A percentile compares a stretch with the other conserved stretches of the same genome.
Conservation (phyloP, 345 rosid species). For the Erodium maritimum region DNA sequence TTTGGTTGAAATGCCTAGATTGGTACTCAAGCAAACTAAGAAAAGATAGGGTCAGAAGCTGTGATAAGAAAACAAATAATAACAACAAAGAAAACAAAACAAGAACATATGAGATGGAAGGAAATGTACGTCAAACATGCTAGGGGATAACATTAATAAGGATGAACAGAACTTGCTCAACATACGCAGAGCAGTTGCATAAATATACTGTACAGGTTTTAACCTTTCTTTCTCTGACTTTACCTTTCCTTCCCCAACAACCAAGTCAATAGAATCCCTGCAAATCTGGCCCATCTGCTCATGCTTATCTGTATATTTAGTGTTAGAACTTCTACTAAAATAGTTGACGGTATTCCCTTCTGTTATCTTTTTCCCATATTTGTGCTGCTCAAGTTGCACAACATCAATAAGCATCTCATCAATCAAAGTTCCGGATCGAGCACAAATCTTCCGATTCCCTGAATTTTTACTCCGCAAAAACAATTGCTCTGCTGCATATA, state of each 20-base stretch:
- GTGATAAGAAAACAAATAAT: constrained; percentile 2
- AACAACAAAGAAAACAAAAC: constrained; percentile 2
- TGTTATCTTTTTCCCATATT: constrained; percentile 12
- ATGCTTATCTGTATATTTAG: constrained; percentile 20
- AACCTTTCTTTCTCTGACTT: constrained; percentile 24
- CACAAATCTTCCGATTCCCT: constrained; percentile 12
- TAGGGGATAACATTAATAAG: constrained; percentile 7
- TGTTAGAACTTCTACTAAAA: constrained; percentile 16
- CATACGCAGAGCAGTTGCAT: constrained; percentile 14
- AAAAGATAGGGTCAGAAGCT: constrained; percentile 4
- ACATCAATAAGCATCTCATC: constrained; percentile 12
- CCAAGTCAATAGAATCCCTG: constrained; percentile 30
- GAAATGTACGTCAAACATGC: constrained; percentile 7
- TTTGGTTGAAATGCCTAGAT: constrained; percentile 2
- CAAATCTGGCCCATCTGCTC: constrained; percentile 20
- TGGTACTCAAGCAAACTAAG: constrained; percentile 4
- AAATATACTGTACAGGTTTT: constrained; percentile 17
- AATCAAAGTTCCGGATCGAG: constrained; percentile 7
- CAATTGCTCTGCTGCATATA: constrained; percentile 17
- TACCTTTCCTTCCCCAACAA: constrained; percentile 53
- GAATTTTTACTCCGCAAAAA: constrained; percentile 15
- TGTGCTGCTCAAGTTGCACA: constrained; percentile 9
- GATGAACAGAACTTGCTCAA: constrained; percentile 11
- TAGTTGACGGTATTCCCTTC: constrained; percentile 18
- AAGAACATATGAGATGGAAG: constrained; percentile 1